A percentile compares a stretch with the other conserved stretches of the same genome.
phyloP scores from a whole-genome alignment of 2,329 filamentous ascomycete genomes.

The Verticillium nubilum region DNA sequence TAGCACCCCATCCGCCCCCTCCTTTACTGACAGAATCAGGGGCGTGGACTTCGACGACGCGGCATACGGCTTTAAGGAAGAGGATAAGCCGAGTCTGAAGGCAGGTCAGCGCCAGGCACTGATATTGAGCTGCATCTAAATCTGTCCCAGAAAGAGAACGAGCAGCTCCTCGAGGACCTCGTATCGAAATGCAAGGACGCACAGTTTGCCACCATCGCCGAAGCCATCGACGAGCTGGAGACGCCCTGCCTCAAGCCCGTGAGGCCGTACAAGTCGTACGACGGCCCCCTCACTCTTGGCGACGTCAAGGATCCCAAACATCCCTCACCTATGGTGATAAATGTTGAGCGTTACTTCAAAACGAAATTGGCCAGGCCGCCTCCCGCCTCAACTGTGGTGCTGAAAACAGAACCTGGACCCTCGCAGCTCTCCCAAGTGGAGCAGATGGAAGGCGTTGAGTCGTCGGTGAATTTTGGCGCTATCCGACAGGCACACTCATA shows the following conservation, averaged over 20 bases:
- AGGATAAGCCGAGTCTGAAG: constrained; percentile 71
- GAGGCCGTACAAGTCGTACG: constrained; percentile 74
- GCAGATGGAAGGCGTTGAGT: constrained; percentile 42
- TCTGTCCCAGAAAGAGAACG: constrained; percentile 57
- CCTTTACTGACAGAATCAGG: constrained; percentile 32
- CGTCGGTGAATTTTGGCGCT: constrained; percentile 48
- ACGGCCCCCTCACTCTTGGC: constrained; percentile 74
- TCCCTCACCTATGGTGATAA: constrained; percentile 71
- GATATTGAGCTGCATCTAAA: not conserved
- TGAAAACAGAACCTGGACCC: constrained; percentile 40
- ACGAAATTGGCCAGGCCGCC: constrained; percentile 72
- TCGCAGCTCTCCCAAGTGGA: constrained; percentile 46
- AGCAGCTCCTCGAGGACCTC: constrained; percentile 59
- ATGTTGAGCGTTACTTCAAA: constrained; percentile 86
- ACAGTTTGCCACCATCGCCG: constrained; percentile 74
- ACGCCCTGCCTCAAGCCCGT: constrained; percentile 70
- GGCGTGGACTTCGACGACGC: constrained; percentile 91
- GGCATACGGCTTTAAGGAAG: constrained; percentile 88
- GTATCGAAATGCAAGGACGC: constrained; percentile 63
- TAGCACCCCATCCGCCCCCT: constrained; percentile 13
- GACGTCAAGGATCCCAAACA: constrained; percentile 56
- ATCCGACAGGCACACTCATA: constrained; percentile 80
- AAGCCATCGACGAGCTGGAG: constrained; percentile 76
- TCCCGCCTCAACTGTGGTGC: constrained; percentile 71
- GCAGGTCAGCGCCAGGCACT: constrained; percentile 27